Percentiles rank a stretch among this genome's conserved stretches.
Evolutionary conservation across 208 protist genomes (phyloP).

Genomic region (Crithidia bombi): DNA sequence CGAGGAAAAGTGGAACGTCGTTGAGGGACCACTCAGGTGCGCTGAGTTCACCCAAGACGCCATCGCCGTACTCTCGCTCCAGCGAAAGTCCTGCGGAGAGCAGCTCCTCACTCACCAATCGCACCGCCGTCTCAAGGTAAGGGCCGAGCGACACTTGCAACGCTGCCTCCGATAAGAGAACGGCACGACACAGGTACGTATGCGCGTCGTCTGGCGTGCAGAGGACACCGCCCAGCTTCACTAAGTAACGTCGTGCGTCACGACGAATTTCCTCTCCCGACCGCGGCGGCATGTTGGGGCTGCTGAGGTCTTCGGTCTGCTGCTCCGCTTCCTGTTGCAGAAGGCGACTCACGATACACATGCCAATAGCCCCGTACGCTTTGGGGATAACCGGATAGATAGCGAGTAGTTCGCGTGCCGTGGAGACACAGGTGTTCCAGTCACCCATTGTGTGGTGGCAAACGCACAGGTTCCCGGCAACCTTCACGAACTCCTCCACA

Average conservation of each 20-base stretch:
- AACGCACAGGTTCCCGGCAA: slow-evolving; percentile 48
- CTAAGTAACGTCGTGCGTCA: slow-evolving; percentile 40
- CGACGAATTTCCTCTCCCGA: slow-evolving; percentile 39
- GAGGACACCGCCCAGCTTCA: slow-evolving; percentile 37
- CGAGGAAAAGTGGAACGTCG: slow-evolving; percentile 22
- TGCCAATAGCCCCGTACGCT: slow-evolving; percentile 52
- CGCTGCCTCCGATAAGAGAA: slow-evolving; percentile 33
- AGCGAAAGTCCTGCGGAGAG: slow-evolving; percentile 43
- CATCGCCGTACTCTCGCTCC: slow-evolving; percentile 38
- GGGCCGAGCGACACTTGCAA: slow-evolving; percentile 46
- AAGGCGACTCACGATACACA: slow-evolving; percentile 53
- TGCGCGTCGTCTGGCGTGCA: slow-evolving; percentile 60
- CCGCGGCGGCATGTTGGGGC: slow-evolving; percentile 7
- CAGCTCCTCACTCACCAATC: slow-evolving; percentile 49
- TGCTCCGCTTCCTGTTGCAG: slow-evolving; percentile 37
- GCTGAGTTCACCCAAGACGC: slow-evolving; percentile 29
- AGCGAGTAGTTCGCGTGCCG: slow-evolving; percentile 43
- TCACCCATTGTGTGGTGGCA: slow-evolving; percentile 36
- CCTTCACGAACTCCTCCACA: slow-evolving; percentile 54
- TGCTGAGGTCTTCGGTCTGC: slow-evolving; percentile 12
- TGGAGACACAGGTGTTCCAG: slow-evolving; percentile 36
- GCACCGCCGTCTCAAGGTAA: slow-evolving; percentile 42
- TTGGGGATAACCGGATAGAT: slow-evolving; percentile 58
- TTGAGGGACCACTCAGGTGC: slow-evolving; percentile 15
- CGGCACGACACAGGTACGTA: slow-evolving; percentile 44